These are phyloP conservation scores for Yamadazyma pseudoaaseri DNA, from an alignment of 1,139 yeast species.

Conservation along the genomic window DNA sequence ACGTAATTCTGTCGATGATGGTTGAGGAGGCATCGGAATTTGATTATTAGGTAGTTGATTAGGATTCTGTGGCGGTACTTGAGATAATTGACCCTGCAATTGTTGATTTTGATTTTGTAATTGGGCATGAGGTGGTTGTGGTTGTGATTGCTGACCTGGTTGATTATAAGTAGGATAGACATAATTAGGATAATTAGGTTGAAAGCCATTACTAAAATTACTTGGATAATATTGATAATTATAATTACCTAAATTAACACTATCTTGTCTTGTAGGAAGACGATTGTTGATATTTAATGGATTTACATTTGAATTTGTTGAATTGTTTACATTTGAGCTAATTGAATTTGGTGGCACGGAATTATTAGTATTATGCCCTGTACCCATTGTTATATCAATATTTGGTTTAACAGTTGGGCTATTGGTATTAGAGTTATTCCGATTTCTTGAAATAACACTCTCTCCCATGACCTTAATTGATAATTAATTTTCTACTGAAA, in stretches of 20 bases:
- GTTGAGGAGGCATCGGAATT: slow-evolving; percentile 1
- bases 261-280: slow-evolving; percentile 3
- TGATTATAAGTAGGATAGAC: background rate
- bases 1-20: slow-evolving; percentile 12
- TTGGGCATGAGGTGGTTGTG: background rate
- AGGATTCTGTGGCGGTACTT: background rate
- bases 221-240: slow-evolving; percentile 5
- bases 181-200: slow-evolving; percentile 1
- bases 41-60: background rate
- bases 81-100: background rate
- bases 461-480: slow-evolving; percentile 3
- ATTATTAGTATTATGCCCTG: background rate
- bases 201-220: background rate
- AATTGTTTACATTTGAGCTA: background rate
- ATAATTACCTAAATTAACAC: slow-evolving; percentile 1
- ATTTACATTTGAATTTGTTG: slow-evolving; percentile 1
- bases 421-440: slow-evolving; percentile 1
- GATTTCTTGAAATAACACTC: slow-evolving; percentile 3
- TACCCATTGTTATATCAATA: background rate
- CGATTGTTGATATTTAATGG: slow-evolving; percentile 3
- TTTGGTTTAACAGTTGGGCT: slow-evolving; percentile 3
- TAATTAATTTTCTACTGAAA: background rate
- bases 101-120: background rate
- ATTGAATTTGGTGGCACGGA: slow-evolving; percentile 1
- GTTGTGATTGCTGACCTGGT: background rate